Percentiles rank a stretch among this genome's conserved stretches.
These are phyloP conservation scores for Dendrobium huoshanense DNA, from an alignment of 106 monocot species.

Conservation along the genomic window DNA sequence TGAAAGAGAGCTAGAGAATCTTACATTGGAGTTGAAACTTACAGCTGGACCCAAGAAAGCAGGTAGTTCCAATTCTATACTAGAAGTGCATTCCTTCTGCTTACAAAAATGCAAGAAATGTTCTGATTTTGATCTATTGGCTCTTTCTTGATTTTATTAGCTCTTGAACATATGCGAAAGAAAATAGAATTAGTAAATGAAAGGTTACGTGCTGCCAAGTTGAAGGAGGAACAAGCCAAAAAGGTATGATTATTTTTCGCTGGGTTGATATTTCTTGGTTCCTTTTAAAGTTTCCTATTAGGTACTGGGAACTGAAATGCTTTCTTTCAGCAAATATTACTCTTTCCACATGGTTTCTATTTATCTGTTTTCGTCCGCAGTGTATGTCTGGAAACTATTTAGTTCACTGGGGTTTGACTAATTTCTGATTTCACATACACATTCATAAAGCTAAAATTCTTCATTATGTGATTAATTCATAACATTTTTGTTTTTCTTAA, in stretches of 20 bases:
- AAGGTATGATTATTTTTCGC: conserved; percentile 40
- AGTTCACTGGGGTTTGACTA: neutral
- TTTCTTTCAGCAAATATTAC: neutral
- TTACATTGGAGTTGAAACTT: conserved; percentile 84
- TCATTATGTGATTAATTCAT: neutral
- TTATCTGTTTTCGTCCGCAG: neutral
- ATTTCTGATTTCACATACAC: neutral
- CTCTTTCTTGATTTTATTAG: conserved; percentile 35
- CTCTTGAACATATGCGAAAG: conserved; percentile 91
- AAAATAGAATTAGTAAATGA: conserved; percentile 86
- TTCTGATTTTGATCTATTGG: conserved; percentile 9
- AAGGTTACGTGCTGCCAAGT: conserved; percentile 69
- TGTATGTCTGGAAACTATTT: neutral
- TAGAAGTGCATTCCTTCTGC: neutral
- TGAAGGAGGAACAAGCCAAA: conserved; percentile 84
- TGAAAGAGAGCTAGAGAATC: conserved; percentile 80
- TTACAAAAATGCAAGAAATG: conserved; percentile 3
- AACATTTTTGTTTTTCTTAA: neutral
- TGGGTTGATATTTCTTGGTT: neutral
- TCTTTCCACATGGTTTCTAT: neutral
- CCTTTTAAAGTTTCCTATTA: neutral
- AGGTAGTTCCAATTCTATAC: conserved; percentile 30
- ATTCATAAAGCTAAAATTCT: neutral
- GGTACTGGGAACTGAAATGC: neutral
- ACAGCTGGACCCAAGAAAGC: conserved; percentile 98